A percentile compares a stretch with the other conserved stretches of the same genome.
These are phyloP conservation scores for Fusarium pseudonygamai DNA, from an alignment of 2,329 filamentous ascomycete genomes.

Conservation along the genomic window DNA sequence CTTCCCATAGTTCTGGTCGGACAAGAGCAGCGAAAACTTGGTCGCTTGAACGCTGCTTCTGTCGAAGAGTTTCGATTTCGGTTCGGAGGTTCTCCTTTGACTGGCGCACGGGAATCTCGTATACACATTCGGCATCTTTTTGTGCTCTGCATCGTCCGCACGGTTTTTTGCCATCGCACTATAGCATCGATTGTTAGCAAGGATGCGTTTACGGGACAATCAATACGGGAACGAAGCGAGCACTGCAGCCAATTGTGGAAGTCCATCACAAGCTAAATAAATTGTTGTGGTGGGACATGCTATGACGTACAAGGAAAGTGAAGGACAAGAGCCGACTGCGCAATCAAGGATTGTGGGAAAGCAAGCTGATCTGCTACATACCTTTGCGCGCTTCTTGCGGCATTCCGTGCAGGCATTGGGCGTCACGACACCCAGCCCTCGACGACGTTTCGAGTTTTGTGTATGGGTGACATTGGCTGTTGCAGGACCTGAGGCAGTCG, in stretches of 20 bases:
- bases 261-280: background rate
- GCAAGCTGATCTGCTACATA: constrained; percentile 42
- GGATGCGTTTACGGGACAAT: background rate
- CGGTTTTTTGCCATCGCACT: constrained; percentile 69
- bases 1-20: constrained; percentile 61
- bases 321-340: background rate
- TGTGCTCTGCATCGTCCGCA: constrained; percentile 66
- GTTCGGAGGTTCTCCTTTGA: constrained; percentile 69
- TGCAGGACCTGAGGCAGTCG: constrained; percentile 34
- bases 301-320: background rate
- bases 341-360: background rate
- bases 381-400: constrained; percentile 70
- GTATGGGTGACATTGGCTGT: constrained; percentile 33
- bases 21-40: constrained; percentile 64
- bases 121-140: constrained; percentile 65
- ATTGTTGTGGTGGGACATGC: background rate
- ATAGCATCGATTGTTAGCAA: constrained; percentile 25
- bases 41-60: constrained; percentile 64
- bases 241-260: background rate
- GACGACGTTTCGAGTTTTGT: constrained; percentile 60
- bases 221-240: background rate
- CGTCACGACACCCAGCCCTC: constrained; percentile 66
- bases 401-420: constrained; percentile 70
- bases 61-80: constrained; percentile 67
- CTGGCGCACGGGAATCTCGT: constrained; percentile 70